phyloP scores from a whole-genome alignment of 495 filamentous ascomycete genomes.

The Talaromyces proteolyticus region DNA sequence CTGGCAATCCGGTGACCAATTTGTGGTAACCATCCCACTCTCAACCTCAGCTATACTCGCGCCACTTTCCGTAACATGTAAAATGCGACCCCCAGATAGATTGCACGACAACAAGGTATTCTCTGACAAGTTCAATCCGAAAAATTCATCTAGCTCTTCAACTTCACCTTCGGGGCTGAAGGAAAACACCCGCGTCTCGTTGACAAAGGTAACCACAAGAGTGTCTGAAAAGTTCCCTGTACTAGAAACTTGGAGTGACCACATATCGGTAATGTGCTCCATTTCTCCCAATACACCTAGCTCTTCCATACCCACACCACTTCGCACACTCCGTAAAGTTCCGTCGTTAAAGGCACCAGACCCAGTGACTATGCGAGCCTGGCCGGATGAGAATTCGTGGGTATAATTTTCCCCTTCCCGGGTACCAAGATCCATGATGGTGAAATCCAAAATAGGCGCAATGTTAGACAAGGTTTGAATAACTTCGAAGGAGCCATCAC shows the following conservation, averaged over 20 bases:
- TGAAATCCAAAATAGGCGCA: conserved; percentile 87
- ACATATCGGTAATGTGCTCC: conserved; percentile 65
- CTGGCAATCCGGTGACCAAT: conserved; percentile 58
- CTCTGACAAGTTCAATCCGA: conserved; percentile 61
- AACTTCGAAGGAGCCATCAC: conserved; percentile 48
- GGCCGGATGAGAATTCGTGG: conserved; percentile 90
- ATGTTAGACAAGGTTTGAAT: conserved; percentile 80
- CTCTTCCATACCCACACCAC: conserved; percentile 91
- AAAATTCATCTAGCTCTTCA: conserved; percentile 73
- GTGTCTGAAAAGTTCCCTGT: conserved; percentile 52
- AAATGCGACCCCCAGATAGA: conserved; percentile 51
- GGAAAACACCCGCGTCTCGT: conserved; percentile 75
- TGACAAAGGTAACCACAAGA: conserved; percentile 73
- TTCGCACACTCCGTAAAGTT: conserved; percentile 79
- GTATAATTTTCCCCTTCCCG: conserved; percentile 68
- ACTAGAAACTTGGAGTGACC: conserved; percentile 50
- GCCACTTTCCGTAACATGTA: conserved; percentile 70
- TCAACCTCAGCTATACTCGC: conserved; percentile 63
- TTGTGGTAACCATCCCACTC: conserved; percentile 57
- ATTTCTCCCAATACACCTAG: conserved; percentile 77
- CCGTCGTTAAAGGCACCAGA: conserved; percentile 86
- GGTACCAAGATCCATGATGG: conserved; percentile 90
- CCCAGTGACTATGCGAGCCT: conserved; percentile 88
- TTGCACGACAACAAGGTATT: conserved; percentile 68
- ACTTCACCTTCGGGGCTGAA: conserved; percentile 74